Conservation (phyloP, 208 protist genomes). For the Acanthamoeba triangularis region DNA sequence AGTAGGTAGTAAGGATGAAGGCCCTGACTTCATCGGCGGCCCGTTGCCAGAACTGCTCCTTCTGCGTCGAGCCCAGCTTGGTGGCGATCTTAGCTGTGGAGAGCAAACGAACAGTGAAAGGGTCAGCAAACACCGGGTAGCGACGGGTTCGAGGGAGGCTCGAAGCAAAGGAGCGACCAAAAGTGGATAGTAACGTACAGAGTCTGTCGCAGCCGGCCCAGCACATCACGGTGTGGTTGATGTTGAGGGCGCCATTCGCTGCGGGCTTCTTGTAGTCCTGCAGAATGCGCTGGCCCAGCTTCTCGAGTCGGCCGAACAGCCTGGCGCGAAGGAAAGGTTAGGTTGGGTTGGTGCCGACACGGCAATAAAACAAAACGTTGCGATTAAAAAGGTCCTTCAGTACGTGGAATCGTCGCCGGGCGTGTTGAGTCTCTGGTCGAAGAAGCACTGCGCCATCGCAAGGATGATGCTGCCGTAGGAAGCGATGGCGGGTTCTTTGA, state of each 20-base stretch:
- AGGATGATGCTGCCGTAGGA: slow-evolving; percentile 87
- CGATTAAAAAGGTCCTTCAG: not conserved
- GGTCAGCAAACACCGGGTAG: not conserved
- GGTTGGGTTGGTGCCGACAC: not conserved
- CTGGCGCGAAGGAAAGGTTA: not conserved
- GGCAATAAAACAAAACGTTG: not conserved
- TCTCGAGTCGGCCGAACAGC: slow-evolving; percentile 81
- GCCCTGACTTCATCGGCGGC: slow-evolving; percentile 82
- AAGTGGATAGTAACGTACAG: not conserved
- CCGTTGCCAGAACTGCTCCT: slow-evolving; percentile 82
- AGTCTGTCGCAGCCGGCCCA: slow-evolving; percentile 88
- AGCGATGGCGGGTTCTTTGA: slow-evolving; percentile 76
- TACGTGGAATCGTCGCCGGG: slow-evolving; percentile 55
- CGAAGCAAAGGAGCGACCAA: not conserved
- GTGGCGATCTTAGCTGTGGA: slow-evolving; percentile 82
- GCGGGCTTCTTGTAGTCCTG: slow-evolving; percentile 52
- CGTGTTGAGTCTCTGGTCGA: slow-evolving; percentile 80
- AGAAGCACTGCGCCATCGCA: slow-evolving; percentile 87
- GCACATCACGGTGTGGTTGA: slow-evolving; percentile 83
- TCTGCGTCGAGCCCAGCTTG: slow-evolving; percentile 74
- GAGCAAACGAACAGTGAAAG: not conserved
- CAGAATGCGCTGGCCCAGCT: slow-evolving; percentile 81
- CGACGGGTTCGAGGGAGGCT: not conserved
- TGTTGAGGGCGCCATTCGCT: slow-evolving; percentile 64
- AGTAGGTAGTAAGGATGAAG: slow-evolving; percentile 80